phyloP scores from a whole-genome alignment of 306 rosid genomes.

The Castanopsis chinensis region DNA sequence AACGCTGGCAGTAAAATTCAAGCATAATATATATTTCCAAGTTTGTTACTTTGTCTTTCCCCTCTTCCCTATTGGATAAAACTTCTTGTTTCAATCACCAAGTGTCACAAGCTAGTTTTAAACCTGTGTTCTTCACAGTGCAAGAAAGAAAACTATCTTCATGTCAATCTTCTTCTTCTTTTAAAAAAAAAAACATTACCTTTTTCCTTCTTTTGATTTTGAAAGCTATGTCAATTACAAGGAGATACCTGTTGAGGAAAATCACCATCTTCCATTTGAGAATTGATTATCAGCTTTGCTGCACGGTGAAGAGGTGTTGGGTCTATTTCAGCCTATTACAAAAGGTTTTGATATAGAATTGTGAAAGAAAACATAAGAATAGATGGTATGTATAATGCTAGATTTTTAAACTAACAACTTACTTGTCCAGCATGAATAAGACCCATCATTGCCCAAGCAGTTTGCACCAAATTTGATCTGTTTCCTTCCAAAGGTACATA shows the following conservation, averaged over 20 bases:
- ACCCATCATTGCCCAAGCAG: conserved; percentile 73
- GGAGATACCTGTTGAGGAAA: conserved; percentile 61
- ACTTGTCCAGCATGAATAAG: conserved; percentile 60
- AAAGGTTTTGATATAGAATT: not conserved
- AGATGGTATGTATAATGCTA: not conserved
- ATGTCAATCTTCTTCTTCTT: too few species aligned
- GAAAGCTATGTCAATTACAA: not conserved
- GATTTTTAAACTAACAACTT: not conserved
- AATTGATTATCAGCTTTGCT: conserved; percentile 51
- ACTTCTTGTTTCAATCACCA: not conserved
- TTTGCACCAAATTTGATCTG: conserved; percentile 59
- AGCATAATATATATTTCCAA: conserved; percentile 13
- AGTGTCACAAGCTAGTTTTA: too few species aligned
- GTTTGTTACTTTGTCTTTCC: not conserved
- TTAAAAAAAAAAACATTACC: not conserved
- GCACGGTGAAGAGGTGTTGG: conserved; percentile 56
- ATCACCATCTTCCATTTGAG: conserved; percentile 60
- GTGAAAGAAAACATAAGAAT: not conserved
- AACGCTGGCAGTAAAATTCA: not conserved
- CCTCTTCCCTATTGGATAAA: not conserved
- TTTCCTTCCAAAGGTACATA: conserved; percentile 50
- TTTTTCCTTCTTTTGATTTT: not conserved
- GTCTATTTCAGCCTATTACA: conserved; percentile 49
- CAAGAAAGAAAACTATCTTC: too few species aligned
- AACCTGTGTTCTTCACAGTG: too few species aligned